Percentiles rank a stretch among this genome's conserved stretches.
phyloP scores from a whole-genome alignment of 768 basidiomycete species.

The Podaxis sp. region DNA sequence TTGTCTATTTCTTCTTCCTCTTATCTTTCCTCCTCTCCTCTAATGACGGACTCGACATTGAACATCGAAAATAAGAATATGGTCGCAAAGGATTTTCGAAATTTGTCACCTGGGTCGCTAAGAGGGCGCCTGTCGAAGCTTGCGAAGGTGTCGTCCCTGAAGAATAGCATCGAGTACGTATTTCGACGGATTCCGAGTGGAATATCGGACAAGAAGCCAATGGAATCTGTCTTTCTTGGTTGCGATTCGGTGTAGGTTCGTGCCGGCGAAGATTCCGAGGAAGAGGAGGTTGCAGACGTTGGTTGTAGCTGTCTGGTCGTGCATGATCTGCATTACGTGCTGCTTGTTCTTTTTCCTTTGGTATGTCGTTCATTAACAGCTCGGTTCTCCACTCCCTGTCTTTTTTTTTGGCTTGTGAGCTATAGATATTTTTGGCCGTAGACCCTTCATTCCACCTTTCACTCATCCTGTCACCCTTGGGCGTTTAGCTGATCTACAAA shows the following conservation, averaged over 20 bases:
- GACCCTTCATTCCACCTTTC: neutral
- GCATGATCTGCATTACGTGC: slow-evolving; percentile 67
- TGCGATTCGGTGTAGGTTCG: slow-evolving; percentile 53
- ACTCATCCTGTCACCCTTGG: neutral
- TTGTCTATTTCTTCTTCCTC: neutral
- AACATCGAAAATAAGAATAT: slow-evolving; percentile 1
- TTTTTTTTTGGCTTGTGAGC: neutral
- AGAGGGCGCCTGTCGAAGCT: slow-evolving; percentile 63
- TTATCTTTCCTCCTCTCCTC: slow-evolving; percentile 1
- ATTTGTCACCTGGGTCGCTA: slow-evolving; percentile 61
- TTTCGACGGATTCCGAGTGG: neutral
- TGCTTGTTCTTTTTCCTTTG: slow-evolving; percentile 77
- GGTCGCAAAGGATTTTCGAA: slow-evolving; percentile 32
- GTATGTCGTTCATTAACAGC: slow-evolving; percentile 44
- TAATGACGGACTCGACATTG: neutral
- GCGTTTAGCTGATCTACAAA: slow-evolving; percentile 1
- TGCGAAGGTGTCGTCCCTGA: slow-evolving; percentile 58
- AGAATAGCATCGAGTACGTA: slow-evolving; percentile 75
- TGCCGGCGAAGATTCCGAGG: slow-evolving; percentile 82
- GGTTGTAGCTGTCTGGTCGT: slow-evolving; percentile 85
- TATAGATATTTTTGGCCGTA: too few relatives aligned
- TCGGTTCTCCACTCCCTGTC: neutral
- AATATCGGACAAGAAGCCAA: neutral
- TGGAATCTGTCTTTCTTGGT: neutral
- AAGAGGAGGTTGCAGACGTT: slow-evolving; percentile 87